Evolutionary conservation across 768 basidiomycete species (phyloP).

Genomic region (Tulasnella sp.): DNA sequence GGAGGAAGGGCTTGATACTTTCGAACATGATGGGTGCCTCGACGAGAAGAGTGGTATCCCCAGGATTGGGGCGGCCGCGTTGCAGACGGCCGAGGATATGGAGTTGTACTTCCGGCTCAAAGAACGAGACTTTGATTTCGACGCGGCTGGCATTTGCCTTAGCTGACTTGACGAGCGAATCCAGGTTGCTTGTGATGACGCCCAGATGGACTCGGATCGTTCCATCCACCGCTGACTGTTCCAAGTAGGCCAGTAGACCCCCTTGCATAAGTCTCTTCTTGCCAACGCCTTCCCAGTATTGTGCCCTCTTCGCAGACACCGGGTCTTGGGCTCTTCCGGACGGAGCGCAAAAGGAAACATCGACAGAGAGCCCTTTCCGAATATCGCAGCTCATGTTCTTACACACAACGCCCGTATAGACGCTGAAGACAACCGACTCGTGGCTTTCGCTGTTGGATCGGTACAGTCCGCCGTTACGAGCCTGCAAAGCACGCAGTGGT

Average conservation of each 20-base stretch:
- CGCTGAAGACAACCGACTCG: slow-evolving; percentile 20
- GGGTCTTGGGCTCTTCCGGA: slow-evolving; percentile 40
- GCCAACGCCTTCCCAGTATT: slow-evolving; percentile 51
- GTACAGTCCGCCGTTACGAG: slow-evolving; percentile 22
- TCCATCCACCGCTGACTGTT: not conserved
- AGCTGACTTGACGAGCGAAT: slow-evolving; percentile 38
- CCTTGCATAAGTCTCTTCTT: slow-evolving; percentile 50
- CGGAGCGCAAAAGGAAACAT: slow-evolving; percentile 39
- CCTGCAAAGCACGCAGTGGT: slow-evolving; percentile 13
- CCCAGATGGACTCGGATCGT: slow-evolving; percentile 38
- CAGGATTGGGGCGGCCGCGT: not conserved
- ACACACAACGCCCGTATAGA: slow-evolving; percentile 20
- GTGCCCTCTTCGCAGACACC: slow-evolving; percentile 30
- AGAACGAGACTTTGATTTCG: slow-evolving; percentile 44
- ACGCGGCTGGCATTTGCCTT: slow-evolving; percentile 28
- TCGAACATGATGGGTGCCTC: slow-evolving; percentile 59
- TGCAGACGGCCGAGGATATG: slow-evolving; percentile 22
- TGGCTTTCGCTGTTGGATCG: not conserved
- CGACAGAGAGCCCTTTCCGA: slow-evolving; percentile 39
- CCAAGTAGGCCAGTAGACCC: slow-evolving; percentile 47
- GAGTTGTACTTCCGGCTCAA: slow-evolving; percentile 46
- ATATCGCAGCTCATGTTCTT: slow-evolving; percentile 5
- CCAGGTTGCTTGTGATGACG: slow-evolving; percentile 32
- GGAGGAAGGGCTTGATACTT: slow-evolving; percentile 53
- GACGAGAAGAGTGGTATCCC: slow-evolving; percentile 31